Evolutionary conservation across 257 asterid species (phyloP).

Genomic region (Solanum commersonii): DNA sequence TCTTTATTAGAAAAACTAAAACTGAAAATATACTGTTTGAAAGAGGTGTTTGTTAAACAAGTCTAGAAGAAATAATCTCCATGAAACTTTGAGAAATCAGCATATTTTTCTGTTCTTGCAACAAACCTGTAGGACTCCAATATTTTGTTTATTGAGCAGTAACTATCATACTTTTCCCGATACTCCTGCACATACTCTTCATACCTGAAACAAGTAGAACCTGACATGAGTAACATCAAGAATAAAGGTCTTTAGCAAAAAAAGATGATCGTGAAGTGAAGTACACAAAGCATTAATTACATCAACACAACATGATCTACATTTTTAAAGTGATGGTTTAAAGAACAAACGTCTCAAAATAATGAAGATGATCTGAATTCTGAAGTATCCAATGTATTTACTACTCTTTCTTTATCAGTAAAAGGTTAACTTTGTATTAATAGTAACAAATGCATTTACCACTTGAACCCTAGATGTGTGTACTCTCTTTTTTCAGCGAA

Average conservation of each 20-base stretch:
- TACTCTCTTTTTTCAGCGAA: not conserved
- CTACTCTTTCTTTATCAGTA: not conserved
- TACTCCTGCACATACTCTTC: conserved; percentile 76
- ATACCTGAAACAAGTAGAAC: conserved; percentile 35
- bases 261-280: not conserved
- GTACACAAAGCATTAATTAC: not conserved
- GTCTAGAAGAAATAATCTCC: not conserved
- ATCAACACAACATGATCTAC: not conserved
- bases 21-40: not conserved
- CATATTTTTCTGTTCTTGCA: not conserved
- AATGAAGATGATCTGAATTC: not conserved
- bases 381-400: not conserved
- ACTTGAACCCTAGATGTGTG: not conserved
- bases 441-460: not conserved
- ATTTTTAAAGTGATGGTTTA: not conserved
- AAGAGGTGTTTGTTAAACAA: not conserved
- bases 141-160: conserved; percentile 49
- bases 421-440: not conserved
- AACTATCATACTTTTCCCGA: conserved; percentile 69
- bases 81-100: not conserved
- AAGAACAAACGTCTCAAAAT: not conserved
- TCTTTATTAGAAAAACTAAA: not conserved
- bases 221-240: conserved; percentile 6
- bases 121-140: conserved; percentile 75
- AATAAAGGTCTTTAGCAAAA: conserved; percentile 2